Evolutionary conservation across 345 rosid species (phyloP), one percentile per base, ranked within the genome.

Genomic region (Kernera saxatilis): DNA sequence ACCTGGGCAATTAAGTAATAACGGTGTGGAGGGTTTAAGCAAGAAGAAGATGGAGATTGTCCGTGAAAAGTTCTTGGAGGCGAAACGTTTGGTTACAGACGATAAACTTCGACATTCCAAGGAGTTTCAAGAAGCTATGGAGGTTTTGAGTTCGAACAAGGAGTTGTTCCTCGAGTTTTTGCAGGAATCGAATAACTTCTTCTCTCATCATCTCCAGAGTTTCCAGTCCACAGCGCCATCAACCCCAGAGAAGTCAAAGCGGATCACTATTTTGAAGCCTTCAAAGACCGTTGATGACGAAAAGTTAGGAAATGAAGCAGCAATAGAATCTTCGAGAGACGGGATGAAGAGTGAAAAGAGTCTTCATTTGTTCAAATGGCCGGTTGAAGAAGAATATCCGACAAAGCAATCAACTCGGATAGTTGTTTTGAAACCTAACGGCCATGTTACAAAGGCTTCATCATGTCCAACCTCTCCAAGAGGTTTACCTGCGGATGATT

Each of bases 71-170:
- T 93, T 94, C 78, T 73, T 78, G 78, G 98, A 91, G 71, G 94
- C 90, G n/a, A 94, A 94, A 67, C 86, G 87, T 59, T 75, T 94
- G 76, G 92, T 86, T 12, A 84, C 92, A 25, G 89, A 94, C 61
- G 92, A 93, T 69, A 90, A 85, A 67, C 91, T 88, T 64, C 77
- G 98, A 32, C 87, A 84, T 70, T 85, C 96, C 40, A 85, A 84
- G 74, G 93, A 91, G 78, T 94, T 91, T 75, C 89, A 78, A 68
- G 93, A 89, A 63, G 98, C 98, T 56, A 73, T 94, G 67, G 96
- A 89, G 58, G 85, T 91, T 74, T 81, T 91, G 64, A 91, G 89
- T 68, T 78, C 87, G 6, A 87, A 91, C 74, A 85, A 78, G 71
- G 99, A 94, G 76, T 58, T 94, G 57, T 83, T 91, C 63, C 88